Evolutionary conservation across 768 basidiomycete genomes (phyloP), one percentile per base, ranked within the genome.

Genomic region (Calocybe gangraenosa): DNA sequence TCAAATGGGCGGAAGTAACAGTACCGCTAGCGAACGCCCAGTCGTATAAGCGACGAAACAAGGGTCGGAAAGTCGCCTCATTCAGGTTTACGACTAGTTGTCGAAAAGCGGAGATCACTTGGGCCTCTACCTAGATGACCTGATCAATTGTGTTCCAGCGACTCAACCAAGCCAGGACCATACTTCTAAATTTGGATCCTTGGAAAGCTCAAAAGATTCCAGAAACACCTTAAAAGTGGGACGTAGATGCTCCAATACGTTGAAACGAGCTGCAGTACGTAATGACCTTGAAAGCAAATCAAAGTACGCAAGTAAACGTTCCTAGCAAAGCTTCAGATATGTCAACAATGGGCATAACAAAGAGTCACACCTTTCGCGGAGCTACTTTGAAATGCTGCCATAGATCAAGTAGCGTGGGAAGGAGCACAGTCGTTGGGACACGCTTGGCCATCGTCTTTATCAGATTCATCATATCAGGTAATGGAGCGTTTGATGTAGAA

Each of bases 1-100:
- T n/a, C n/a, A n/a, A n/a, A n/a, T 18, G 15, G 2, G 22, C 34
- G 34, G 1, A 37, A n/a, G 8, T 56, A 82, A 81, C 64, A 19
- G 58, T 57, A 21, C 74, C 75, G 46, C 71, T 69, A 1, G 74
- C 76, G 56, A 93, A 93, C 0, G 92, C 92, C 96, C 96, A 99
- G 60, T 99, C 96, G 57, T 90, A 92, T 46, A 94, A 64, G 43
- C 84, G 82, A 44, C 92, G 82, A 77, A 97, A 95, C 13, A 97
- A 68, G 0, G 95, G 93, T 50, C 82, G 78, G 81, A 99, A 98
- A 0, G 85, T 76, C 0, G 81, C 79, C 55, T 98, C 96, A 58
- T 94, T 96, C 42, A 99, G 71, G 64, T 97, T 97, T 43, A 91
- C 80, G 9, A 93, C 88, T 7, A 97, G 69, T 62, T 95, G 90